Conservation (phyloP, 163 green algal genomes). For the Coccomyxa subellipsoidea region DNA sequence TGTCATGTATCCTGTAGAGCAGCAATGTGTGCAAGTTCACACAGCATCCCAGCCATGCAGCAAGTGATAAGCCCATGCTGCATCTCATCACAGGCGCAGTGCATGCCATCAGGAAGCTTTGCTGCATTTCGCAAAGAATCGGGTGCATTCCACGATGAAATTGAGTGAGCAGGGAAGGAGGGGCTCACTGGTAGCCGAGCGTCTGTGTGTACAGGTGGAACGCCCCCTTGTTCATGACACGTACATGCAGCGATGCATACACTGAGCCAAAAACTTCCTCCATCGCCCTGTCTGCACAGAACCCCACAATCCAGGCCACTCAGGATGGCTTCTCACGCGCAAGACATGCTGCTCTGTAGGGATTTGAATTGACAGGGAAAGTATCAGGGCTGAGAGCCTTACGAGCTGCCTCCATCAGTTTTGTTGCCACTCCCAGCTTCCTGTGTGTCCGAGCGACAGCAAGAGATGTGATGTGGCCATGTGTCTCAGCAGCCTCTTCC, state of each 20-base stretch:
- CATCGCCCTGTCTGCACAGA: slow-evolving; percentile 85
- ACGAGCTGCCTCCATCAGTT: slow-evolving; percentile 94
- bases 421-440: slow-evolving; percentile 95
- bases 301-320: no score
- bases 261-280: slow-evolving; percentile 87
- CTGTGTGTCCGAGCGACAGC: slow-evolving; percentile 90
- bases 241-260: slow-evolving; percentile 95
- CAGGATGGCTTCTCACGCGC: no score
- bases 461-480: slow-evolving; percentile 96
- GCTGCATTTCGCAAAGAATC: no score
- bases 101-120: no score
- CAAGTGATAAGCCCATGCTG: no score
- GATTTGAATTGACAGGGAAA: neutral
- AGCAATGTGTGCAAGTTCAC: no score
- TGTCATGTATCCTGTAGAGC: slow-evolving; percentile 77
- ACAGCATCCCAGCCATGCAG: no score
- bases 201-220: slow-evolving; percentile 95
- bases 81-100: no score
- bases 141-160: neutral
- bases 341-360: no score
- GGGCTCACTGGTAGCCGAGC: slow-evolving; percentile 86
- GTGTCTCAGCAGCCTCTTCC: slow-evolving; percentile 76
- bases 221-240: slow-evolving; percentile 92
- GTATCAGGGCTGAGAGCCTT: slow-evolving; percentile 18
- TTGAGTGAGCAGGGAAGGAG: neutral